A percentile compares a stretch with the other conserved stretches of the same genome.
Conservation (phyloP, 148 eudicot species). For the Euryodendron excelsum region DNA sequence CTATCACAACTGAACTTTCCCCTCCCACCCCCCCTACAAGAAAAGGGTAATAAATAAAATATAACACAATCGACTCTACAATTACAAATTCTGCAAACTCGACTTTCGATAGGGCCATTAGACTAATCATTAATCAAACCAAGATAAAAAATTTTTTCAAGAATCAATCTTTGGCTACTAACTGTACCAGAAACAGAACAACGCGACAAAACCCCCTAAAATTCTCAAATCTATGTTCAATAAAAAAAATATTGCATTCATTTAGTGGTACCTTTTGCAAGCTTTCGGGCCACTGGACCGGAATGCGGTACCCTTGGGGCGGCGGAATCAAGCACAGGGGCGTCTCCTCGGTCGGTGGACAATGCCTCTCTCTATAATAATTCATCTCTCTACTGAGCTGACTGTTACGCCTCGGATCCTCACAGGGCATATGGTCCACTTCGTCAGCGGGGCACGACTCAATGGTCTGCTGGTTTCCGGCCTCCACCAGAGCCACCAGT, state of each 20-base stretch:
- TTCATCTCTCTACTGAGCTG: conserved; percentile 86
- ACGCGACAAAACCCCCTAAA: no score
- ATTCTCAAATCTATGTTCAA: no score
- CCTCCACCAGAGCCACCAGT: conserved; percentile 44
- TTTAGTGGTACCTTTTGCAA: conserved; percentile 80
- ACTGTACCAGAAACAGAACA: no score
- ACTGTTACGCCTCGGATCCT: conserved; percentile 76
- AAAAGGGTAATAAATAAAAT: no score
- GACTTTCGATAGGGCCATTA: no score
- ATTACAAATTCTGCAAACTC: no score
- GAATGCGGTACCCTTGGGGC: conserved; percentile 59
- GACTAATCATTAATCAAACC: no score
- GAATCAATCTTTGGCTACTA: no score
- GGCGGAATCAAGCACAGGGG: conserved; percentile 75
- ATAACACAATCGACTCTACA: no score
- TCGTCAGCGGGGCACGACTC: conserved; percentile 59
- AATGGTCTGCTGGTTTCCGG: conserved; percentile 35
- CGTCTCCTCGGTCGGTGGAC: conserved; percentile 56
- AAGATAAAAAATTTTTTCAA: no score
- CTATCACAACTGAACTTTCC: neutral
- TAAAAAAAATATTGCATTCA: no score
- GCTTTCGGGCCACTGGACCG: conserved; percentile 87
- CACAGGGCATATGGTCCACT: conserved; percentile 92
- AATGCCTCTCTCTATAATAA: conserved; percentile 81
- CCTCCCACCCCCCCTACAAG: no score